Evolutionary conservation across 371 early-diverging fungal species (phyloP).

Genomic region (Mortierella sp.): DNA sequence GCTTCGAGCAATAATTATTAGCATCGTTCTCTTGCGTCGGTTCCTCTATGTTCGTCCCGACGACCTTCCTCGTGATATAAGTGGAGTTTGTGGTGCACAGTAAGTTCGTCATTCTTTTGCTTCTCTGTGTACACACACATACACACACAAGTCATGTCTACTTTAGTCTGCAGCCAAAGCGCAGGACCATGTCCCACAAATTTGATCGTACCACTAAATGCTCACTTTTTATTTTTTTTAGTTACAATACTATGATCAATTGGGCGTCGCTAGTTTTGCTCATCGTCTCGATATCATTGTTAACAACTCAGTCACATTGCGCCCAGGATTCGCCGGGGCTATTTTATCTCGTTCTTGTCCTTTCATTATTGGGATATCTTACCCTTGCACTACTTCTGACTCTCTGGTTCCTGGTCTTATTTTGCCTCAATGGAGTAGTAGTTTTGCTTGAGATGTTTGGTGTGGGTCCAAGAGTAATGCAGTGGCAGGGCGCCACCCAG

Average conservation of each 20-base stretch:
- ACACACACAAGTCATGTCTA: not conserved
- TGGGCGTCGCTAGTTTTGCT: slow-evolving; percentile 50
- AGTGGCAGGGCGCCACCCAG: slow-evolving; percentile 47
- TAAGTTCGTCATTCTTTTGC: slow-evolving; percentile 24
- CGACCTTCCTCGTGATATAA: slow-evolving; percentile 36
- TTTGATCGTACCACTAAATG: not conserved
- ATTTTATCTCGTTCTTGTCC: slow-evolving; percentile 39
- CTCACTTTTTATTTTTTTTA: not conserved
- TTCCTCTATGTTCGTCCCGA: slow-evolving; percentile 48
- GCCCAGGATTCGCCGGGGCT: slow-evolving; percentile 31
- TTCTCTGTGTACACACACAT: not conserved
- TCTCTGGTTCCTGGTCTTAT: slow-evolving; percentile 48
- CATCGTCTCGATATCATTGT: slow-evolving; percentile 35
- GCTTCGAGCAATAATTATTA: slow-evolving; percentile 33
- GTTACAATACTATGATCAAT: slow-evolving; percentile 55
- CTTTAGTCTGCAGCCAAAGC: slow-evolving; percentile 11
- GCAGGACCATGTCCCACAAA: not conserved
- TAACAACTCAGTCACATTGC: slow-evolving; percentile 45
- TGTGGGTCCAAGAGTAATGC: slow-evolving; percentile 50
- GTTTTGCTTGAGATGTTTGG: slow-evolving; percentile 43
- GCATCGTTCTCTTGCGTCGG: slow-evolving; percentile 24
- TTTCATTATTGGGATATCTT: slow-evolving; percentile 44
- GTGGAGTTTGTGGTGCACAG: slow-evolving; percentile 50
- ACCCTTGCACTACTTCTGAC: slow-evolving; percentile 27
- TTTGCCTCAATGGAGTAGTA: slow-evolving; percentile 49